phyloP scores from a whole-genome alignment of 148 eudicot genomes.

The Heliamphora exappendiculata region DNA sequence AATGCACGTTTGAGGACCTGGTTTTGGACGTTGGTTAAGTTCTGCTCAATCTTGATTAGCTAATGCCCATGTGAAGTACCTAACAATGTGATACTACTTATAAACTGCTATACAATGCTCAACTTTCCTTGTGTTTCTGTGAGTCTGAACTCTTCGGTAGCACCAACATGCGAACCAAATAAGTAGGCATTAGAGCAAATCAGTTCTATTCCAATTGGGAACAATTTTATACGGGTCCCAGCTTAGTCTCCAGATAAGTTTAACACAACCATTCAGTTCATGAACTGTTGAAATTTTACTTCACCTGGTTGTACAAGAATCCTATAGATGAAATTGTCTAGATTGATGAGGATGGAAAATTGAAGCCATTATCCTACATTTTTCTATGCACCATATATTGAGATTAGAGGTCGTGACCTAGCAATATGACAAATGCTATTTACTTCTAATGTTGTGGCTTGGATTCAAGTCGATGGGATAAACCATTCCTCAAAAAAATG shows the following conservation, averaged over 20 bases:
- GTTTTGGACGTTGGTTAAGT: not conserved
- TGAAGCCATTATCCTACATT: not conserved
- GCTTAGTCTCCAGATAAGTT: not conserved
- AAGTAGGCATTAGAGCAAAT: not conserved
- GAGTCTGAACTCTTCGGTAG: not conserved
- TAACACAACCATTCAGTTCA: not conserved
- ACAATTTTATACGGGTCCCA: not conserved
- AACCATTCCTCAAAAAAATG: too few relatives aligned
- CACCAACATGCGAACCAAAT: not conserved
- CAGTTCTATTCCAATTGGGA: not conserved
- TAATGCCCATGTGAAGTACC: not conserved
- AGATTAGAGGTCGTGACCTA: too few relatives aligned
- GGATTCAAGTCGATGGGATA: too few relatives aligned
- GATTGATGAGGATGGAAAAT: not conserved
- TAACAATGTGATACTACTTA: not conserved
- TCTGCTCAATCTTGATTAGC: not conserved
- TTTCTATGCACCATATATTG: too few relatives aligned
- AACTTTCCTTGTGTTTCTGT: not conserved
- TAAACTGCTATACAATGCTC: not conserved
- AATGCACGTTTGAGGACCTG: not conserved
- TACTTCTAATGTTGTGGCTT: too few relatives aligned
- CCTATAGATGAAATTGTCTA: not conserved
- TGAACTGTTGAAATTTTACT: not conserved
- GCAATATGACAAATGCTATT: too few relatives aligned
- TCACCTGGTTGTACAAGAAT: too few relatives aligned